Conservation (phyloP, 2,329 filamentous ascomycete species). For the Incumbomyces lentus region DNA sequence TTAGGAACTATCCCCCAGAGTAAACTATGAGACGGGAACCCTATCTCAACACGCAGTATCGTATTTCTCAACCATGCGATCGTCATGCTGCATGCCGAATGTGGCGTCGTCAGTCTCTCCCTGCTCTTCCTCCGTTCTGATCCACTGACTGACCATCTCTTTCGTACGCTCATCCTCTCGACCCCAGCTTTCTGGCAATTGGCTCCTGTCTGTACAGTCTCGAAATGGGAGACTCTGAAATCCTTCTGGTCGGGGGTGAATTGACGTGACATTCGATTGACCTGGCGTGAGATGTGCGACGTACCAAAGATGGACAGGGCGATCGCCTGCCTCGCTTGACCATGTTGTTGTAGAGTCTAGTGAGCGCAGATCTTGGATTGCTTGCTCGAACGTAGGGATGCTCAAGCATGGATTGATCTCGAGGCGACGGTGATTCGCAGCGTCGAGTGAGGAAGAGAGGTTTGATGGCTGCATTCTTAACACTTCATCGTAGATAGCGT, state of each 20-base stretch:
- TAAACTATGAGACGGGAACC: too few species aligned
- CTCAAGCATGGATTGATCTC: neutral
- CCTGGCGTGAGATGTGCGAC: neutral
- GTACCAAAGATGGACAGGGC: neutral
- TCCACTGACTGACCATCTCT: neutral
- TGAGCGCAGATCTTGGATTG: neutral
- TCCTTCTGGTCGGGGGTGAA: neutral
- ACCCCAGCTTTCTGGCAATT: neutral
- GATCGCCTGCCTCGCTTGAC: too few species aligned
- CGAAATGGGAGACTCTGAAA: neutral
- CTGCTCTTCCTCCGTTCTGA: neutral
- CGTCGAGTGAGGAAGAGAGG: neutral
- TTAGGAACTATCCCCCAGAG: too few species aligned
- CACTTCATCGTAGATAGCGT: neutral
- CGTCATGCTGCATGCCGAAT: neutral
- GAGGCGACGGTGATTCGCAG: neutral
- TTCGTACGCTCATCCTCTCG: neutral
- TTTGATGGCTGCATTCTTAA: neutral
- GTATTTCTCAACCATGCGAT: too few species aligned
- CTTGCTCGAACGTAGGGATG: neutral
- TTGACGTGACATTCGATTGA: neutral
- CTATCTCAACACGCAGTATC: too few species aligned
- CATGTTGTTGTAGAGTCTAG: neutral
- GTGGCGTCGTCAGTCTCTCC: neutral
- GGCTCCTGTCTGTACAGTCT: neutral